Percentiles rank a stretch among this genome's conserved stretches.
Evolutionary conservation across 345 rosid species (phyloP).

Genomic region (Camelina sativa): DNA sequence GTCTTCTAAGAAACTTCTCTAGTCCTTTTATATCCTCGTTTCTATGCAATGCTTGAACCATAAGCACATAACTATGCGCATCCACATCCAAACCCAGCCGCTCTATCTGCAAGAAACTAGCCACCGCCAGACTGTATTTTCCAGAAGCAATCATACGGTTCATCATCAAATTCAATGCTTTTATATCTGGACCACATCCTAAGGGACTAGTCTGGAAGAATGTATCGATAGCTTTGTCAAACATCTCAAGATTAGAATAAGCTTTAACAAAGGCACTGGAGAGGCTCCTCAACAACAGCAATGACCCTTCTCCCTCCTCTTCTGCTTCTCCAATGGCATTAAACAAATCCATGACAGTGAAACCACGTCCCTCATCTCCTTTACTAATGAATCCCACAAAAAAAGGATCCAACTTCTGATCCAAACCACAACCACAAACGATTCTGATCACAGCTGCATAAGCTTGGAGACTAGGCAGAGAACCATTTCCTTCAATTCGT

Average conservation of each 20-base stretch:
- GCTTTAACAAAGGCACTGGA: constrained; percentile 62
- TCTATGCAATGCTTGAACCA: constrained; percentile 58
- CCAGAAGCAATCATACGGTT: constrained; percentile 51
- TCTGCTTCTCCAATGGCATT: constrained; percentile 45
- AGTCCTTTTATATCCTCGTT: constrained; percentile 54
- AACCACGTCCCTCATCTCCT: constrained; percentile 38
- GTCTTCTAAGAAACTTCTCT: constrained; percentile 43
- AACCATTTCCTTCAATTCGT: constrained; percentile 50
- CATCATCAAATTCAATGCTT: constrained; percentile 56
- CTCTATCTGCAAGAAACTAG: constrained; percentile 51
- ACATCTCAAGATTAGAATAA: constrained; percentile 52
- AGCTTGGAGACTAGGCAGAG: constrained; percentile 50
- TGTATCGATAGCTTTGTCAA: constrained; percentile 55
- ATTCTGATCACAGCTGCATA: constrained; percentile 53
- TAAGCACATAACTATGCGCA: constrained; percentile 53
- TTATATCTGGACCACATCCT: constrained; percentile 50
- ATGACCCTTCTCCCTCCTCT: not conserved
- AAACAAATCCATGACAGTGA: constrained; percentile 52
- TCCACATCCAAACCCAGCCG: constrained; percentile 52
- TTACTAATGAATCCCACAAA: constrained; percentile 51
- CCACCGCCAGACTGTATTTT: constrained; percentile 48
- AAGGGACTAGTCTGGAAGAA: constrained; percentile 38
- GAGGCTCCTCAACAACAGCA: constrained; percentile 40
- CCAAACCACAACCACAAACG: constrained; percentile 52
- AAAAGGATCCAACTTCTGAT: constrained; percentile 47